Conservation (phyloP, 345 rosid genomes). For the Salix exigua region DNA sequence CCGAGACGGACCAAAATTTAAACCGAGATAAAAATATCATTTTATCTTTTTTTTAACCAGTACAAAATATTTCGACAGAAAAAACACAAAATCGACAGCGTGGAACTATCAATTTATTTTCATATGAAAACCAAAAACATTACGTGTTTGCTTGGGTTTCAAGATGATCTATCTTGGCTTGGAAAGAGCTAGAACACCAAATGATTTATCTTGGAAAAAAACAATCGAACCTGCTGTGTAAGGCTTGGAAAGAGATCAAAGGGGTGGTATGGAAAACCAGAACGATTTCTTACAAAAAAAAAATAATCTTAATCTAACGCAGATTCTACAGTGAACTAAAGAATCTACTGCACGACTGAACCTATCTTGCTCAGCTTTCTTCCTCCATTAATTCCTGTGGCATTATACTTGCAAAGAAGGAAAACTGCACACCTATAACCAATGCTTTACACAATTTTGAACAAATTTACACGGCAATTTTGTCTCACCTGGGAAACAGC, state of each 20-base stretch:
- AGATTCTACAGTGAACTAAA: background rate
- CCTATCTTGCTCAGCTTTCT: background rate
- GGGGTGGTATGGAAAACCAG: background rate
- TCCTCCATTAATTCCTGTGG: background rate
- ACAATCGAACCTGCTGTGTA: background rate
- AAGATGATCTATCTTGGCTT: background rate
- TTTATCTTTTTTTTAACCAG: too few relatives aligned
- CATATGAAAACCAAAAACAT: too few relatives aligned
- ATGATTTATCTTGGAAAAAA: background rate
- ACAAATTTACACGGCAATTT: constrained; percentile 21
- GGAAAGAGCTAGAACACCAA: background rate
- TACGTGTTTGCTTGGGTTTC: too few relatives aligned
- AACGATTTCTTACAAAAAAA: background rate
- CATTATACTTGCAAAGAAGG: constrained; percentile 3
- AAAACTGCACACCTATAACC: constrained; percentile 24
- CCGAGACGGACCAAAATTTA: too few relatives aligned
- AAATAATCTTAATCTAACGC: background rate
- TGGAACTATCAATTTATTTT: too few relatives aligned
- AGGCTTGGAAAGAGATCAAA: background rate
- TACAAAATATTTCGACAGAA: too few relatives aligned
- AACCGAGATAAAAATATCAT: too few relatives aligned
- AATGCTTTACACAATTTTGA: constrained; percentile 23
- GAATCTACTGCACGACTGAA: background rate
- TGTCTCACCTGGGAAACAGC: background rate
- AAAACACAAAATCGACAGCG: too few relatives aligned